Base-by-base conservation (phyloP, 108 stramenopile genomes). In the Epipyxis sp. region DNA sequence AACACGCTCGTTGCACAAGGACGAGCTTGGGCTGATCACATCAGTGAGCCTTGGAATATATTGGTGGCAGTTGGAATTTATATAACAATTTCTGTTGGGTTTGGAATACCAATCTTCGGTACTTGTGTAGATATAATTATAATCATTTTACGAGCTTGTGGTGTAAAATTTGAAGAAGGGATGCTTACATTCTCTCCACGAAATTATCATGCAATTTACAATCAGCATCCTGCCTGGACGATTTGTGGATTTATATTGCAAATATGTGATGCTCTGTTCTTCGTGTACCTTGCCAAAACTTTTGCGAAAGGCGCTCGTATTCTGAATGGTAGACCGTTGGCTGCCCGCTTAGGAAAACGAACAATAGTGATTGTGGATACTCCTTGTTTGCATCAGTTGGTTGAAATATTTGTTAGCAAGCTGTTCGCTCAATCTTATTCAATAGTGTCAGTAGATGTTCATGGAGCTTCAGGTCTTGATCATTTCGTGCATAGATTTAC, bases 311-410 rank as follows among this genome's bases (percentile, higher is more conserved):
- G 91, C 16, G 37, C 90, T 1, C 88, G 92, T 34, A 42, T 90
- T 44, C 30, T 84, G 20, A 86, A 91, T 77, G 83, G 91, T 10
- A 84, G 92, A 27, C 78, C 87, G 42, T 44, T 91, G 42, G 45
- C 69, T 13, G 91, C 91, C 59, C 85, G 92, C 1, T 89, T 91
- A 87, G 92, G 90, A 32, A 89, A 88, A 2, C 80, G 92, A 1
- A 93, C 92, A 20, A 88, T 91, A 16, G 90, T 91, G 0, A 88
- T 93, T 65, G 92, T 88, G 30, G 92, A 93, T 82, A 85, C 87
- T 29, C 90, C 91, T 39, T 90, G 89, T 88, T 89, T 85, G 20
- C 87, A 89, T 37, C 90, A 91, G 78, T 76, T 87, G 2, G 87
- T 88, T 0, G 92, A 93, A 71, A 90, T 89, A 13, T 93, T 90